phyloP scores from a whole-genome alignment of 116 monocot species.

The Iris pallida region DNA sequence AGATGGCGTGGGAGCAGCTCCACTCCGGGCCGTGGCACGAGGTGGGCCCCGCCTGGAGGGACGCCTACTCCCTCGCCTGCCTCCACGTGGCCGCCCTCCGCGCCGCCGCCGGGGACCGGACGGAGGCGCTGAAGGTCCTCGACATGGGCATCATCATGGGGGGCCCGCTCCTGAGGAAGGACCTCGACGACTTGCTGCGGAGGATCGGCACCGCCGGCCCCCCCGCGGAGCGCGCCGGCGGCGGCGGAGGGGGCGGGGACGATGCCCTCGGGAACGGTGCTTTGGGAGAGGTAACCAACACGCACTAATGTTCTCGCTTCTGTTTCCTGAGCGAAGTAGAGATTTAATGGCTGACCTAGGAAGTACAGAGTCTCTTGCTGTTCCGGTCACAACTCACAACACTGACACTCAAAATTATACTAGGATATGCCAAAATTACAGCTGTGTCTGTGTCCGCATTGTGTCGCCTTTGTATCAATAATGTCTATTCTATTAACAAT shows the following conservation, averaged over 20 bases:
- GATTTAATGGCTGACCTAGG: too few species aligned
- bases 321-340: too few species aligned
- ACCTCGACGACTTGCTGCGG: slow-evolving; percentile 45
- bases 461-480: too few species aligned
- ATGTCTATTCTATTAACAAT: too few species aligned
- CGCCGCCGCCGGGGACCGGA: slow-evolving; percentile 34
- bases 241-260: slow-evolving; percentile 1
- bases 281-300: background rate
- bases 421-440: too few species aligned
- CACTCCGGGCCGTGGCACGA: slow-evolving; percentile 97
- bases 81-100: slow-evolving; percentile 59
- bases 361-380: too few species aligned
- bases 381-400: too few species aligned
- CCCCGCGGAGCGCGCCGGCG: background rate
- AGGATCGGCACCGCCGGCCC: slow-evolving; percentile 13
- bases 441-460: too few species aligned
- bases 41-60: slow-evolving; percentile 79
- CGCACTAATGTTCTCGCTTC: too few species aligned
- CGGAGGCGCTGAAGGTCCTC: slow-evolving; percentile 63
- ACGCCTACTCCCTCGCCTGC: slow-evolving; percentile 89
- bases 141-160: slow-evolving; percentile 97
- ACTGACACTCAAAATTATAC: too few species aligned
- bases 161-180: slow-evolving; percentile 52
- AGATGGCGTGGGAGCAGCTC: slow-evolving; percentile 99
- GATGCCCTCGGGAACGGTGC: slow-evolving; percentile 8